Percentiles rank a stretch among this genome's conserved stretches.
phyloP scores from a whole-genome alignment of 371 early-diverging fungal species.

The Dinochytrium kinnereticum region DNA sequence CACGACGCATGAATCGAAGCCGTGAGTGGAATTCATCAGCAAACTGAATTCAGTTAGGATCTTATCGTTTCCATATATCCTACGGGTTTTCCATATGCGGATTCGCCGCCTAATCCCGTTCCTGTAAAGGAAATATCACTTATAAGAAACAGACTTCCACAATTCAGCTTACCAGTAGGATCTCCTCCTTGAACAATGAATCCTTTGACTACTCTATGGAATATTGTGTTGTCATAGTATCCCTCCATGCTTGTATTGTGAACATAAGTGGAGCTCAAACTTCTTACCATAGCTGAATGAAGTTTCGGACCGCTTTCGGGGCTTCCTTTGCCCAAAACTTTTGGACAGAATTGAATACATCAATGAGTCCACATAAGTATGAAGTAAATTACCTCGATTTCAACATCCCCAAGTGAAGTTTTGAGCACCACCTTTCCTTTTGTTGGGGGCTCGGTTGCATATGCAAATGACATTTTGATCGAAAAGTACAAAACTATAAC shows the following conservation, averaged over 20 bases:
- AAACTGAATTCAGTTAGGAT: too few species aligned
- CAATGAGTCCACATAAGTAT: not conserved
- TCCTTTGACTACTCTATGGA: slow-evolving; percentile 85
- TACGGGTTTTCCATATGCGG: slow-evolving; percentile 76
- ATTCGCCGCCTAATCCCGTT: slow-evolving; percentile 80
- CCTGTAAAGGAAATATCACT: slow-evolving; percentile 23
- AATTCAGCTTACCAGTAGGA: slow-evolving; percentile 66
- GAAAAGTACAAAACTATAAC: slow-evolving; percentile 48
- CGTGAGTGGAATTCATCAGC: slow-evolving; percentile 91
- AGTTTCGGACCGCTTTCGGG: slow-evolving; percentile 90
- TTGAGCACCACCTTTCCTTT: slow-evolving; percentile 86
- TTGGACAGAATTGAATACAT: not conserved
- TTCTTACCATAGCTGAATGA: slow-evolving; percentile 80
- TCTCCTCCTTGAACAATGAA: slow-evolving; percentile 98
- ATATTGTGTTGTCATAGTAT: slow-evolving; percentile 80
- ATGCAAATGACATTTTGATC: slow-evolving; percentile 51
- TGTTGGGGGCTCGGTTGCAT: slow-evolving; percentile 55
- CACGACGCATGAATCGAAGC: slow-evolving; percentile 84
- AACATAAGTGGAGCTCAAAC: not conserved
- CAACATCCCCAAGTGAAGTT: slow-evolving; percentile 87
- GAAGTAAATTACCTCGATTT: slow-evolving; percentile 67
- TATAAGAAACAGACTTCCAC: not conserved
- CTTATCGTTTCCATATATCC: too few species aligned
- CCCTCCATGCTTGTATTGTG: slow-evolving; percentile 49
- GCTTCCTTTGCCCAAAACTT: slow-evolving; percentile 91